Base-by-base conservation (phyloP, 1,139 yeast genomes). In the Debaryomycetaceae sp. region DNA sequence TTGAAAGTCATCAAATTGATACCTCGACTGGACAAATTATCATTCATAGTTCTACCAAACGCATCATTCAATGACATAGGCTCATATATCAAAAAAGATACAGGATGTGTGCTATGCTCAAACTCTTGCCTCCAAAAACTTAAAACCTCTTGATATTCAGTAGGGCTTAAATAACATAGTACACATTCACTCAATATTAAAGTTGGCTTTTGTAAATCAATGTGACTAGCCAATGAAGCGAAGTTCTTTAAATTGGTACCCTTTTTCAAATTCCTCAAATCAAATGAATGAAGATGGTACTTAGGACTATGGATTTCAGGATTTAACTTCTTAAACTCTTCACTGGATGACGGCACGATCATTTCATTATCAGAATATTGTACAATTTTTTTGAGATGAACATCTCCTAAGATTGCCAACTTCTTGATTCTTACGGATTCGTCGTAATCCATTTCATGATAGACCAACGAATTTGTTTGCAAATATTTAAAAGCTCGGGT, bases 101-200 rank as follows among this genome's bases (percentile, higher is more conserved):
- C 62, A 17, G 51, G 42, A 7, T 1, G 22, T 4, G 13, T 23
- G 7, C 38, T 11, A 5, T 52, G 34, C 4, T 46, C 34, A 24
- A 74, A 56, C 9, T 48, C 37, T 0, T 51, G 42, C 9, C 51
- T 53, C 75, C 75, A 72, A 43, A 64, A 68, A 2, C 63, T 50
- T 6, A 93, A 63, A 6, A 89, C 75, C 5, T 57, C 44, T 42
- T 75, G 72, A 8, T 93, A 78, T 27, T 78, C 81, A 1, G 64
- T 63, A 0, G 87, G 83, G 4, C 80, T 75, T 49, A 88, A 62
- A 58, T 93, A 93, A 60, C 98, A 93, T 31, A 93, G 69, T 41
- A 91, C 91, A 65, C 98, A 93, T 63, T 93, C 99, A 46, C 96
- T 84, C 24, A 93, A 66, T 2, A 91, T 66, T 7, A 93, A 59